Base-by-base conservation (phyloP, 176 grass and related monocot genomes). In the Miscanthus lutarioriparius region DNA sequence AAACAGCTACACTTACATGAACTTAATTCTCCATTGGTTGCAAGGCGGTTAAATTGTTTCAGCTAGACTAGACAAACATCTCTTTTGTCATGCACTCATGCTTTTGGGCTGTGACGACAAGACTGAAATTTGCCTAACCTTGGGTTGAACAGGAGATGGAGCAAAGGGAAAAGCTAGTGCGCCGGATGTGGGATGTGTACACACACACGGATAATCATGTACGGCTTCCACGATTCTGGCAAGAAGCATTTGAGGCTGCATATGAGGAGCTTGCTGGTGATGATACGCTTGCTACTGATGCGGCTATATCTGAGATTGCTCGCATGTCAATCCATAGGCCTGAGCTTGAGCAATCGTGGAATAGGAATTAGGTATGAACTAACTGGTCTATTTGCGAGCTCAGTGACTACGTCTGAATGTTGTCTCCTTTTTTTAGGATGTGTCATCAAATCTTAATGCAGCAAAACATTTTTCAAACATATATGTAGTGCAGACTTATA, bases 151-250 rank as follows among this genome's bases (percentile, higher is more conserved):
- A 95, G 93, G 96, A 94, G 61, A 92, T 98, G 89, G 93, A 95
- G 93, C 87, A 98, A 81, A 95, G 93, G 80, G 91, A 93, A 70
- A 98, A 93, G 61, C 74, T 93, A 74, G 89, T 92, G 54, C 86
- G 84, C 63, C 70, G 77, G 72, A 98, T 98, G 93, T 98, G 93
- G 93, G 96, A 95, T 58, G 58, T 91, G 40, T 98, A 98, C 78
- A 83, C 90, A 2, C 89, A 86, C 82, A 93, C 73, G 3, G 80
- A 84, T 30, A 82, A 90, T 75, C 72, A 88, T 6, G 85, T 83
- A 72, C 83, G 84, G 63, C 88, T 95, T 82, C 89, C 91, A 5
- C 61, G 59, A 19, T 95, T 98, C 82, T 93, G 91, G 91, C 96
- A 95, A 86, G 85, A 93, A 73, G 92, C 91, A 40, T 98, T 98